Evolutionary conservation across 306 rosid species (phyloP), one percentile per base, ranked within the genome.

Genomic region (Fragaria nilgerrensis): DNA sequence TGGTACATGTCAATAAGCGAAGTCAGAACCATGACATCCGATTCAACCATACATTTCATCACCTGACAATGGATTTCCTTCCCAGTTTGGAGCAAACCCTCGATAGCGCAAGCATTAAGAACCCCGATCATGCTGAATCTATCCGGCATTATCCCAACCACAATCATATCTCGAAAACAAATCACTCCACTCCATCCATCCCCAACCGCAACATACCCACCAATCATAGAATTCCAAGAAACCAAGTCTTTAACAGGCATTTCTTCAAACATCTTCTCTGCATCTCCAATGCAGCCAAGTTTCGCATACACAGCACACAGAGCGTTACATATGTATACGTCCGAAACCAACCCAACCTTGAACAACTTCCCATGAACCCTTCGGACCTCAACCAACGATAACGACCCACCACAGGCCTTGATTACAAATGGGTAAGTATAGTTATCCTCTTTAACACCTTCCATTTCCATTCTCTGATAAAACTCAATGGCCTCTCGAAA

Each of bases 211-310:
- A 77, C 85, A 76, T 84, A 84, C 14, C 88, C 90, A 16, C 84
- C 55, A 41, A 85, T 83, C 83, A 90, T 68, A 20, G 90, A 90
- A 72, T 86, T 86, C 89, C 90, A 90, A 32, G 90, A 87, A 17
- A 90, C 90, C 70, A 84, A 9, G 68, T 90, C 87, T 25, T 75
- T 84, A 0, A 71, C 78, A 25, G 83, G 82, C 86, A 88, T 88
- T 86, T 85, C 87, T 10, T 75, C 85, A 70, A 88, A 90, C 83
- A 88, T 83, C 81, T 37, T 86, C 75, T 56, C 77, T 4, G 92
- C 85, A 52, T 58, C 80, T 63, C 72, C 80, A 32, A 83, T 39
- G 67, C 39, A 76, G 36, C 88, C 88, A 67, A 81, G 53, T 83
- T 90, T 88, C 19, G 82, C 87, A 63, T 86, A 90, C 84, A 85